A percentile compares a stretch with the other conserved stretches of the same genome.
Conservation (phyloP, 1,284 basidiomycete genomes). For the Limonomyces culmigenus region DNA sequence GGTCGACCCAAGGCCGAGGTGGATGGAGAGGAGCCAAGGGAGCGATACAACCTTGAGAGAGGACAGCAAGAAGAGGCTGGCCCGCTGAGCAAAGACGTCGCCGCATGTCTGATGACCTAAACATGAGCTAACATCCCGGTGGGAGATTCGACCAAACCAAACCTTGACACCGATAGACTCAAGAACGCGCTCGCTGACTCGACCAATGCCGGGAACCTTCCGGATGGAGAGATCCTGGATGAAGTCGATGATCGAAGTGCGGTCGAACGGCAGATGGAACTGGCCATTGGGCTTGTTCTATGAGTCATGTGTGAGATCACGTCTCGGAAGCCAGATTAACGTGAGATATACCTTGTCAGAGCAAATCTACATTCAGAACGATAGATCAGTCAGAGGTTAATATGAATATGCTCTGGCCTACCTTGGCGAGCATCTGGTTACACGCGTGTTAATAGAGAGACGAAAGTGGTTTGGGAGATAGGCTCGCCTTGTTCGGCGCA, state of each 20-base stretch:
- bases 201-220: constrained; percentile 76
- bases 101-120: constrained; percentile 51
- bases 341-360: constrained; percentile 64
- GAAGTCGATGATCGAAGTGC: constrained; percentile 51
- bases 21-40: constrained; percentile 52
- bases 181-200: constrained; percentile 74
- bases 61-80: constrained; percentile 49
- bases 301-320: not conserved
- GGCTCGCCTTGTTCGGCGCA: constrained; percentile 64
- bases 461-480: constrained; percentile 4
- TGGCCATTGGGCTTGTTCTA: constrained; percentile 93
- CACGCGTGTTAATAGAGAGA: constrained; percentile 5
- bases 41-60: constrained; percentile 62
- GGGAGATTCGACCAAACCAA: too few relatives aligned
- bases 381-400: too few relatives aligned
- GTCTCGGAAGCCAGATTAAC: not conserved
- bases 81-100: constrained; percentile 66
- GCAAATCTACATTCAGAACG: constrained; percentile 51
- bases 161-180: constrained; percentile 79
- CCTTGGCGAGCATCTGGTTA: constrained; percentile 16
- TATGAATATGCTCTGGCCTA: constrained; percentile 7
- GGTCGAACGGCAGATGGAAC: constrained; percentile 57
- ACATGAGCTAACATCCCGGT: constrained; percentile 22
- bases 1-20: constrained; percentile 79
- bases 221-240: constrained; percentile 62